These are phyloP conservation scores for Nakazawaea wickerhamii DNA, from an alignment of 805 yeast species.

Conservation along the genomic window DNA sequence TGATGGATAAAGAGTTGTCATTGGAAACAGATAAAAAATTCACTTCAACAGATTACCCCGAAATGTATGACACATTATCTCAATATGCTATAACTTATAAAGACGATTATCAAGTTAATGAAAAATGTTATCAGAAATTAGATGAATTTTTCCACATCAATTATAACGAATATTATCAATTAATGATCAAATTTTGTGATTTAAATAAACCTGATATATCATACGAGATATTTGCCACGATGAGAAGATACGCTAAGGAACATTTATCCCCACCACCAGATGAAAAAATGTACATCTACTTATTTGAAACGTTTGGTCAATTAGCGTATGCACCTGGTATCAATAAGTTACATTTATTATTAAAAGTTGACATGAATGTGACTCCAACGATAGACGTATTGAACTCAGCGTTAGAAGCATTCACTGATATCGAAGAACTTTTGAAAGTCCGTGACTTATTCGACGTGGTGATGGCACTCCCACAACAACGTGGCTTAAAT, in stretches of 20 bases:
- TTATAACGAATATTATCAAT: conserved; percentile 50
- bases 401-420: conserved; percentile 62
- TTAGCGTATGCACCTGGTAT: conserved; percentile 60
- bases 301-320: conserved; percentile 59
- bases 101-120: conserved; percentile 41
- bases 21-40: conserved; percentile 17
- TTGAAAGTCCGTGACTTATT: conserved; percentile 55
- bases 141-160: conserved; percentile 54
- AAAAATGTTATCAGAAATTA: conserved; percentile 54
- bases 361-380: conserved; percentile 57
- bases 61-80: conserved; percentile 37
- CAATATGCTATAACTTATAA: conserved; percentile 35
- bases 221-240: conserved; percentile 52
- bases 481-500: conserved; percentile 47
- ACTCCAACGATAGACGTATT: conserved; percentile 52
- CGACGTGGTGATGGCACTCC: conserved; percentile 49
- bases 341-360: conserved; percentile 52
- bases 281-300: conserved; percentile 51
- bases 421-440: conserved; percentile 50
- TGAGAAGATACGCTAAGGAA: conserved; percentile 50
- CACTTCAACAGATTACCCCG: conserved; percentile 22
- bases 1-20: conserved; percentile 36
- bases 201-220: conserved; percentile 57
- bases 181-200: conserved; percentile 51
- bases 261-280: conserved; percentile 41